These are phyloP conservation scores for Leccinum aurantiacum DNA, from an alignment of 768 basidiomycete genomes.

Conservation along the genomic window DNA sequence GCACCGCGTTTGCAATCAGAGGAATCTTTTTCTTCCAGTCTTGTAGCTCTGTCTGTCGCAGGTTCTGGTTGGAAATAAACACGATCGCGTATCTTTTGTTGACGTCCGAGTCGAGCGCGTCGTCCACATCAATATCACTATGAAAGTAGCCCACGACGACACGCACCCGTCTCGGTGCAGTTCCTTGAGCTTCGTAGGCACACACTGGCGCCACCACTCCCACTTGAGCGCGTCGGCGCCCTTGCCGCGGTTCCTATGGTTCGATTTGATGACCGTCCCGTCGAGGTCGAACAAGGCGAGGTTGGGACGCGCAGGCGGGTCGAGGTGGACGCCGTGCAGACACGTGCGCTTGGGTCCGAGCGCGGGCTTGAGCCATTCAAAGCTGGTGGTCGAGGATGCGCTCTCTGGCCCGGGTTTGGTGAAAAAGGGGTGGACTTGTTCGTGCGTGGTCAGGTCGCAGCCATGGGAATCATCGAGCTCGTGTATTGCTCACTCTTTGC, in stretches of 20 bases:
- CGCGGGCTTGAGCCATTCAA: constrained; percentile 36
- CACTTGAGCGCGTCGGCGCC: constrained; percentile 36
- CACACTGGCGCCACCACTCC: constrained; percentile 69
- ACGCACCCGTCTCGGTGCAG: constrained; percentile 61
- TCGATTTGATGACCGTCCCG: constrained; percentile 73
- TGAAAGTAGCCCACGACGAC: background rate
- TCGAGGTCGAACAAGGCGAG: constrained; percentile 86
- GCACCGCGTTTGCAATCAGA: constrained; percentile 60
- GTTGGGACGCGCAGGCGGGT: constrained; percentile 42
- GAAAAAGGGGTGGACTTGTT: constrained; percentile 46
- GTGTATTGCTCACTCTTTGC: constrained; percentile 25
- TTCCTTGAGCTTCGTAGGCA: constrained; percentile 64
- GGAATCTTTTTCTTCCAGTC: constrained; percentile 80
- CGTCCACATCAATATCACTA: background rate
- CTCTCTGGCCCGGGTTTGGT: constrained; percentile 21
- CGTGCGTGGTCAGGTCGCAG: background rate
- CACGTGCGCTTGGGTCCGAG: constrained; percentile 38
- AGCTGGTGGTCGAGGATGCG: constrained; percentile 7
- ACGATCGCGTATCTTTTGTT: constrained; percentile 62
- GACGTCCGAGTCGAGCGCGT: background rate
- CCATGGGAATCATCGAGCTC: no score
- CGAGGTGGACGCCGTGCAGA: constrained; percentile 35
- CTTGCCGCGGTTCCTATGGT: constrained; percentile 34
- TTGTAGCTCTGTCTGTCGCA: constrained; percentile 47
- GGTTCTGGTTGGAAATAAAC: constrained; percentile 78